phyloP scores from a whole-genome alignment of 768 basidiomycete genomes.

The Termitomyces titanicus region DNA sequence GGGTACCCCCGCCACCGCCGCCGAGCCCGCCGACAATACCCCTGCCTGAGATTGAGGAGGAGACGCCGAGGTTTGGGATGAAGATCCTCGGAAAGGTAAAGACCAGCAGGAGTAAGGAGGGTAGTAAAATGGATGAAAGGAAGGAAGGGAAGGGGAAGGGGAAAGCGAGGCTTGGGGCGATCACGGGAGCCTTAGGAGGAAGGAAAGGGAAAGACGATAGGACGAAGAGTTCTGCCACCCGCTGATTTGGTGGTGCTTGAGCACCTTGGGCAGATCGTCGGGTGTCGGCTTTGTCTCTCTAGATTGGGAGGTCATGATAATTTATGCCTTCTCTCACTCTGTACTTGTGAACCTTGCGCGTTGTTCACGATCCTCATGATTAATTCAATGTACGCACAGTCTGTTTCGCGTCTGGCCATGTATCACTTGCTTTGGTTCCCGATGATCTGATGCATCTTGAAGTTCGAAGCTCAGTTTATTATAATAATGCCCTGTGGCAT shows the following conservation, averaged over 20 bases:
- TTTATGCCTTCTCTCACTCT: not conserved
- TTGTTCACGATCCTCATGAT: not conserved
- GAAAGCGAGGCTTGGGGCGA: not conserved
- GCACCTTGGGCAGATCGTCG: not conserved
- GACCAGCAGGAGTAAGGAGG: not conserved
- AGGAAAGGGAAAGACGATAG: not conserved
- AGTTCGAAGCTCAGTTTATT: too few relatives aligned
- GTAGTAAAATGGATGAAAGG: not conserved
- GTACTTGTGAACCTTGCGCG: not conserved
- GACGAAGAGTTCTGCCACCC: not conserved
- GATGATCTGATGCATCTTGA: too few relatives aligned
- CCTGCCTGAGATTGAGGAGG: conserved; percentile 11
- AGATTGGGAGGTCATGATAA: not conserved
- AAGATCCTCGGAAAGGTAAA: conserved; percentile 24
- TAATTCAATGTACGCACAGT: not conserved
- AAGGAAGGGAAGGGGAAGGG: not conserved
- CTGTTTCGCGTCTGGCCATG: not conserved
- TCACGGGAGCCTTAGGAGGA: not conserved
- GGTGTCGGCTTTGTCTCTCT: not conserved
- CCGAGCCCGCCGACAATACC: conserved; percentile 14
- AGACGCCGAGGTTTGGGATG: conserved; percentile 10
- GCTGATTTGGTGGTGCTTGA: not conserved
- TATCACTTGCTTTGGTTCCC: too few relatives aligned
- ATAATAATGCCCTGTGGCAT: too few relatives aligned
- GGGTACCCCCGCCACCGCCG: conserved; percentile 8